Evolutionary conservation across 148 eudicot genomes (phyloP).

Genomic region (Cornus florida): DNA sequence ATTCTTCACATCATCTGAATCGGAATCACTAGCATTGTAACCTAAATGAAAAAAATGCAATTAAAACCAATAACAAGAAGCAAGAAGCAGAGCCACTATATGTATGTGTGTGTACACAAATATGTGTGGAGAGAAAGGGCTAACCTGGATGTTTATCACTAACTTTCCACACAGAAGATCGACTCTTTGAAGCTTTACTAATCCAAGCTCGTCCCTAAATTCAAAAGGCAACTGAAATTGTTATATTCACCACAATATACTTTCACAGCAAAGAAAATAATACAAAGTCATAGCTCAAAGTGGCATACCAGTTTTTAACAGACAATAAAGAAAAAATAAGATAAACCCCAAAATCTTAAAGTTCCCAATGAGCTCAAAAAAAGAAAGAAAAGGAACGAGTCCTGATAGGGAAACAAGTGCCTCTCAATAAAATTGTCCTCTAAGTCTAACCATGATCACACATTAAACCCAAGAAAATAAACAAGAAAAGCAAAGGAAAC

Average conservation of each 20-base stretch:
- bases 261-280: neutral
- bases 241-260: neutral
- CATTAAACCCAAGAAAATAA: neutral
- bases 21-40: constrained; percentile 59
- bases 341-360: no score
- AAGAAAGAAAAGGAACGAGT: no score
- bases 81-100: neutral
- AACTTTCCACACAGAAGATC: constrained; percentile 42
- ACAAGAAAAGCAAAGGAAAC: neutral
- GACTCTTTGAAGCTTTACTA: constrained; percentile 29
- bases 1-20: constrained; percentile 39
- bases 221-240: neutral
- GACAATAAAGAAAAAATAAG: no score
- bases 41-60: constrained; percentile 25
- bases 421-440: no score
- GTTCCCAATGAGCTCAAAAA: no score
- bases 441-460: no score
- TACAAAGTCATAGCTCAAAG: neutral
- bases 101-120: neutral
- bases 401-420: no score
- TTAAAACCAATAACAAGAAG: constrained; percentile 3
- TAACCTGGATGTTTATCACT: constrained; percentile 40
- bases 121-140: neutral
- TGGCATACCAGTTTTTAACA: neutral
- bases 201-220: constrained; percentile 37